These are phyloP conservation scores for Tetramitus jugosus DNA, from an alignment of 208 protist species.

Conservation along the genomic window DNA sequence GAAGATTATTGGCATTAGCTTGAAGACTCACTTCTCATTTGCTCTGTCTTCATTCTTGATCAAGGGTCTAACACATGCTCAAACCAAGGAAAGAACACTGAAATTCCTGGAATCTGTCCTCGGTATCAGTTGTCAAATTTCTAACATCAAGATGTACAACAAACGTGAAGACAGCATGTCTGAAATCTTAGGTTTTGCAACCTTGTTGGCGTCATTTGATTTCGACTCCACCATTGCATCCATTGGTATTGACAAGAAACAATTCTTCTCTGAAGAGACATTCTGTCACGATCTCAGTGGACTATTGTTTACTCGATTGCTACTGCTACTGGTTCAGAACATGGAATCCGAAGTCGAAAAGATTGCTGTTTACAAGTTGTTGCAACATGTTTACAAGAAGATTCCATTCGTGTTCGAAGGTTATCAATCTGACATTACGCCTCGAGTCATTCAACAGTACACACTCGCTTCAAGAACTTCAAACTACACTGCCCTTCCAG, in stretches of 20 bases:
- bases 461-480: too few relatives aligned
- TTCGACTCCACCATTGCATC: not conserved
- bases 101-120: not conserved
- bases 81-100: not conserved
- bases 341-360: not conserved
- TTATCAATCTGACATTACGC: not conserved
- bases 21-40: constrained; percentile 19
- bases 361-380: not conserved
- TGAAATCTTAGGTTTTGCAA: not conserved
- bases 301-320: not conserved
- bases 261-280: not conserved
- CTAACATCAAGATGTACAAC: not conserved
- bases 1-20: not conserved
- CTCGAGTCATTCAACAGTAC: not conserved
- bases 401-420: not conserved
- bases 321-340: not conserved
- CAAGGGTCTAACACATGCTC: not conserved
- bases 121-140: too few relatives aligned
- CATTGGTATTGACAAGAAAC: not conserved
- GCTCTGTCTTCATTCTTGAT: not conserved
- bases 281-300: not conserved
- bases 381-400: not conserved
- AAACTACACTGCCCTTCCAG: not conserved
- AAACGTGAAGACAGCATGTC: not conserved
- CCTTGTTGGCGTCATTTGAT: not conserved